These are phyloP conservation scores for Penicillium sclerotigenum DNA, from an alignment of 2,329 filamentous ascomycete genomes.

Conservation along the genomic window DNA sequence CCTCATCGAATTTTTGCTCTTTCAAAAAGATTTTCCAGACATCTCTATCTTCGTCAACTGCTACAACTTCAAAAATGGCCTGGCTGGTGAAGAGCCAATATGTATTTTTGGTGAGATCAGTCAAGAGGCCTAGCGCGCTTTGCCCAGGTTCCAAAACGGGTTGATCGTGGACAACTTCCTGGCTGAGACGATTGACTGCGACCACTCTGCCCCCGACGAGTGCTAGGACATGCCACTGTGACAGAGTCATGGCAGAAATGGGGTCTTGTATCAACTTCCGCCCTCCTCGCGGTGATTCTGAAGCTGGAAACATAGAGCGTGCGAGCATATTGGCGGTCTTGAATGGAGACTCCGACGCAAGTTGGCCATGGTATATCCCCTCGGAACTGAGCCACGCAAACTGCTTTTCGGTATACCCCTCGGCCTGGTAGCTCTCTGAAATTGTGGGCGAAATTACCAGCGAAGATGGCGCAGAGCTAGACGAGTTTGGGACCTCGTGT, in stretches of 20 bases:
- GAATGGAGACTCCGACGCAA: constrained; percentile 68
- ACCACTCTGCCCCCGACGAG: constrained; percentile 80
- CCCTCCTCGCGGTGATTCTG: constrained; percentile 63
- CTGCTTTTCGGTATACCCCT: constrained; percentile 50
- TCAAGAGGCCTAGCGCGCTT: constrained; percentile 74
- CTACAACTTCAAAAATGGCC: constrained; percentile 91
- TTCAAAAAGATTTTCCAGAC: constrained; percentile 93
- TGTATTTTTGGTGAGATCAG: constrained; percentile 91
- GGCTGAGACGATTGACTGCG: constrained; percentile 81
- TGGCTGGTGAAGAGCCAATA: constrained; percentile 93
- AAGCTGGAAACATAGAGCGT: constrained; percentile 67
- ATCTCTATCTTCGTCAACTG: constrained; percentile 84
- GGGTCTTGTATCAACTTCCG: constrained; percentile 66
- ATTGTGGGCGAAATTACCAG: constrained; percentile 75
- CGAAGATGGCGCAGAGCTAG: constrained; percentile 59
- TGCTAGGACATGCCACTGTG: constrained; percentile 88
- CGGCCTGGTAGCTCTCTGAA: constrained; percentile 57
- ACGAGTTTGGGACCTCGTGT: constrained; percentile 66
- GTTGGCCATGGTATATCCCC: constrained; percentile 81
- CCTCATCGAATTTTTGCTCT: constrained; percentile 81
- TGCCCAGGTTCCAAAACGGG: constrained; percentile 77
- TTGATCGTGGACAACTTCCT: constrained; percentile 83
- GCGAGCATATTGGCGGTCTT: constrained; percentile 74
- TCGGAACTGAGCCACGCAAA: constrained; percentile 91
- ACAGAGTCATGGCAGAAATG: constrained; percentile 76